Percentiles rank a stretch among this genome's conserved stretches.
These are phyloP conservation scores for Nicotiana knightiana DNA, from an alignment of 257 asterid species.

Conservation along the genomic window DNA sequence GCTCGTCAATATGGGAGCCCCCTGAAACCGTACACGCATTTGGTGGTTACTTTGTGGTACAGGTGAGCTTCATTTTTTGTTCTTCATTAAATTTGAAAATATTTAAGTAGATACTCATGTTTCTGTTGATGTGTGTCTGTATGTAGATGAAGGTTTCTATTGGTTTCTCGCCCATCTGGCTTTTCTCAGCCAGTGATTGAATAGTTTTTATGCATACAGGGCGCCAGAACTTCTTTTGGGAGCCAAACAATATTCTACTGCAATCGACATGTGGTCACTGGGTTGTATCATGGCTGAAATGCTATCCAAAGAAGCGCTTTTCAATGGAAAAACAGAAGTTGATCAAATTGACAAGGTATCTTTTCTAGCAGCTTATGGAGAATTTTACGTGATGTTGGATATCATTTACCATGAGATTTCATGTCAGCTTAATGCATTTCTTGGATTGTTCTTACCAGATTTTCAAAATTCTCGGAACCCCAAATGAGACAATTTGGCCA, in stretches of 20 bases:
- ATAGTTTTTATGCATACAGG: conserved; percentile 33
- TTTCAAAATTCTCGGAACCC: conserved; percentile 73
- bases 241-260: conserved; percentile 72
- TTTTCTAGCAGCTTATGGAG: background rate
- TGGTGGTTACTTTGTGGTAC: conserved; percentile 95
- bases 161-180: background rate
- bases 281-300: conserved; percentile 96
- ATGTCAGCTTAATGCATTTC: background rate
- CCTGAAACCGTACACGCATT: conserved; percentile 69
- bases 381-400: background rate
- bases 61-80: conserved; percentile 40
- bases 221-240: conserved; percentile 93
- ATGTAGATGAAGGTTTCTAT: background rate
- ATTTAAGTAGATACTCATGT: background rate
- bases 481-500: conserved; percentile 88
- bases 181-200: conserved; percentile 1
- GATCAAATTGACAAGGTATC: conserved; percentile 85
- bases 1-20: conserved; percentile 93
- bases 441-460: conserved; percentile 30
- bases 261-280: conserved; percentile 92
- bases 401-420: background rate
- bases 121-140: background rate
- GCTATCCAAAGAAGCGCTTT: conserved; percentile 59
- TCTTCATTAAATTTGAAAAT: background rate
- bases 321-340: conserved; percentile 66